Evolutionary conservation across 2,329 filamentous ascomycete genomes (phyloP), one percentile per base, ranked within the genome.

Genomic region (Monilinia polystroma): DNA sequence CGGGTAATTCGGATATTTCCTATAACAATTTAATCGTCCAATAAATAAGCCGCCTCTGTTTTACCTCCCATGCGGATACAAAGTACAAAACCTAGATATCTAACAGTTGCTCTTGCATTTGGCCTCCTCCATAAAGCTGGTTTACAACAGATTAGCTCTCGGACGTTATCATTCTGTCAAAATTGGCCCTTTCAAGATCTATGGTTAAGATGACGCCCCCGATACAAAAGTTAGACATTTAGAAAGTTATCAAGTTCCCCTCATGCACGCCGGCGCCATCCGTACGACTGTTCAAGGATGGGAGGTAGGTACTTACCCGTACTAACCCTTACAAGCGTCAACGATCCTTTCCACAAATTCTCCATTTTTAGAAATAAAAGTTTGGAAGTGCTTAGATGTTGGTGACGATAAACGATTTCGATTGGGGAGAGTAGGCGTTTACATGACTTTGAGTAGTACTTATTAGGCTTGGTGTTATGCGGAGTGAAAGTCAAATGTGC

Each of bases 321-420:
- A 26, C 18, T 26, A 26, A 51, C 6, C 45, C 58, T 45, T 60
- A 60, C 58, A 60, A 51, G 45, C 45, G 45, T 51, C 45, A 14
- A 6, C 14, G 0, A 35, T 60, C 29, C 29, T 35, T 10, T n/a
- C 26, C 43, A 23, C 43, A 23, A 18, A 35, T 49, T 60, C 57
- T 26, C 57, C 57, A 60, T 60, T 60, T 60, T 60, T 49, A 60
- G 57, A 5, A 60, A 26, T 49, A 49, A 23, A 49, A 49, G 57
- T 18, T 49, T 26, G 16, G 18, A 47, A 43, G 47, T 20, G 20
- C 29, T 32, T 35, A 16, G 29, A 38, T 14, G 35, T 51, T 60
- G 58, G 45, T 38, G 14, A 3, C 23, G 6, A 11, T 7, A 35
- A 11, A 59, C 35, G 20, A 47, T 23, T 49, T 12, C 4, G 1